Base-by-base conservation (phyloP, 495 filamentous ascomycete species). In the Penicillium psychrofluorescens region DNA sequence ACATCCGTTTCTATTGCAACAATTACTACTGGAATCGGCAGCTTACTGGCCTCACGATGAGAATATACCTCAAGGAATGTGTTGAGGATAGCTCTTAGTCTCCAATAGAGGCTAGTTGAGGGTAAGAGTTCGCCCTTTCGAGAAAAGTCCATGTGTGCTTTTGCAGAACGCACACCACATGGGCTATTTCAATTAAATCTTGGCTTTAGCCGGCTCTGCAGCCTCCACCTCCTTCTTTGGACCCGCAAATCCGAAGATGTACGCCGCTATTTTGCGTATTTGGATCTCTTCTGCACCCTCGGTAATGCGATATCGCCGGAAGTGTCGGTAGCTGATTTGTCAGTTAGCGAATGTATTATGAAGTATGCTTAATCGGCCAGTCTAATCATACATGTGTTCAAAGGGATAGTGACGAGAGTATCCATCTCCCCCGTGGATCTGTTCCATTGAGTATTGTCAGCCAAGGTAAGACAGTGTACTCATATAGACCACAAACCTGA, bases 381-480 rank as follows among this genome's bases (percentile, higher is more conserved):
- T 22, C 22, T 4, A 22, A 6, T 22, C 22, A 4, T 22, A 22
- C 22, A 77, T 73, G 35, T 77, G 70, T 51, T 75, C 70, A 46
- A 75, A 76, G 1, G 66, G 70, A 36, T 66, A 63, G 43, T 74
- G 69, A 10, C 69, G 56, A 35, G 62, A 68, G 40, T 72, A 71
- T 15, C 70, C 69, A 43, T 66, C 68, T 7, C 75, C 74, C 6
- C 77, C 77, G 54, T 78, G 72, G 16, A 79, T 65, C 59, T 67
- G 44, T 10, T 36, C 29, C 9, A 28, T 50, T 30, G 44, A 40
- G 15, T 31, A 27, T 28, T 30, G 27, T 11, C 32, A 11, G 27
- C 11, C 15, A 29, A 31, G 8, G n/a, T n/a, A 8, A 10, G 6
- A 29, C 6, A 22, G 22, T 22, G 22, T 22, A 22, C 14, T 16